These are phyloP conservation scores for Sequoiadendron giganteum DNA, from an alignment of 75 land plant genomes.

Conservation along the genomic window DNA sequence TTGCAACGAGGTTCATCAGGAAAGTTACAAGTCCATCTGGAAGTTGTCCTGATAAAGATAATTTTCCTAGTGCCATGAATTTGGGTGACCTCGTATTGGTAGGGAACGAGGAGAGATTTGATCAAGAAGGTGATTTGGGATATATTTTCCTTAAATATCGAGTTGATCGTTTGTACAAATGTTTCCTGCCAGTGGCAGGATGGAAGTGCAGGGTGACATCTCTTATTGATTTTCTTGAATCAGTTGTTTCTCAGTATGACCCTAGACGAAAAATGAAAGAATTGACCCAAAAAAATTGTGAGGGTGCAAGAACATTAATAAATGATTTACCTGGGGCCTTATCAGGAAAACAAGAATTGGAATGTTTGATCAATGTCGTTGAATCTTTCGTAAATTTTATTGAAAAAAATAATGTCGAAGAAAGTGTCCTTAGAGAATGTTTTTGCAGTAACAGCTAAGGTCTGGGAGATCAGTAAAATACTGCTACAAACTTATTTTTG, in stretches of 20 bases:
- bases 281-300: neutral
- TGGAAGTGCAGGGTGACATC: conserved; percentile 15
- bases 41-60: neutral
- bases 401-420: neutral
- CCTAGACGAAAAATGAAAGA: neutral
- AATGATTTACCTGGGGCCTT: neutral
- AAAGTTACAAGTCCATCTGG: conserved; percentile 13
- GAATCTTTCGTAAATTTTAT: neutral
- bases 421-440: neutral
- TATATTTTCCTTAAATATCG: conserved; percentile 39
- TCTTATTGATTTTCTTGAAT: neutral
- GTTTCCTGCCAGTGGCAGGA: conserved; percentile 11
- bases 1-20: conserved; percentile 28
- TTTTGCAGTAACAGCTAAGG: neutral
- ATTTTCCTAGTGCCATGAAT: neutral
- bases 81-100: conserved; percentile 50
- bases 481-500: too few species aligned
- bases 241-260: neutral
- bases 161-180: conserved; percentile 5
- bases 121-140: conserved; percentile 22
- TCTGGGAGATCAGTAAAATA: neutral
- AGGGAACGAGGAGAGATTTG: conserved; percentile 52
- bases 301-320: neutral
- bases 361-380: too few species aligned
- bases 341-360: too few species aligned